phyloP scores from a whole-genome alignment of 2,329 filamentous ascomycete genomes.

The Penicillium frequentans region DNA sequence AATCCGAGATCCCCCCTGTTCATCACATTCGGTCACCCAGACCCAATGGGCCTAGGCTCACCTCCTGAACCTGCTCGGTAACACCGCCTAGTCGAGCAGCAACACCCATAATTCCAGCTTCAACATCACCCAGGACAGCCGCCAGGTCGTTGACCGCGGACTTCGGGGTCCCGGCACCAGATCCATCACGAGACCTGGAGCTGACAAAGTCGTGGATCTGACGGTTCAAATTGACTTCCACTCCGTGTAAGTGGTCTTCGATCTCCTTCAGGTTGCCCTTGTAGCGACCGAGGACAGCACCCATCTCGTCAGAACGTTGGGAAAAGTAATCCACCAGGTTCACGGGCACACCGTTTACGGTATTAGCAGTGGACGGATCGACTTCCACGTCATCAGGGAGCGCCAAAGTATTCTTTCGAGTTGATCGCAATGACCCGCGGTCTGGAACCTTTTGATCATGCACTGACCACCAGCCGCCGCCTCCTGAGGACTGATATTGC shows the following conservation, averaged over 20 bases:
- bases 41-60: constrained; percentile 48
- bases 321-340: constrained; percentile 67
- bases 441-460: constrained; percentile 41
- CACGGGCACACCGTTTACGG: constrained; percentile 53
- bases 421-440: constrained; percentile 39
- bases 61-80: constrained; percentile 61
- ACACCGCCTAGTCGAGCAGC: constrained; percentile 60
- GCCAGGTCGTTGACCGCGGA: constrained; percentile 50
- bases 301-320: constrained; percentile 62
- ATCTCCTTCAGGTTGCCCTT: constrained; percentile 63
- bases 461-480: constrained; percentile 42
- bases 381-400: constrained; percentile 48
- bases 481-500: constrained; percentile 57
- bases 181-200: constrained; percentile 41
- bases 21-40: constrained; percentile 26
- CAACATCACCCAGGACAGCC: constrained; percentile 63
- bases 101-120: constrained; percentile 64
- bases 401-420: constrained; percentile 46
- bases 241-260: constrained; percentile 63
- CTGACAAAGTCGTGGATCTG: constrained; percentile 58
- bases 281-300: constrained; percentile 57
- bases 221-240: constrained; percentile 61
- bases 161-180: constrained; percentile 45
- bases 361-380: constrained; percentile 40
- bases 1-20: constrained; percentile 4